Base-by-base conservation (phyloP, 2,329 filamentous ascomycete genomes). In the Plenodomus lindquistii region DNA sequence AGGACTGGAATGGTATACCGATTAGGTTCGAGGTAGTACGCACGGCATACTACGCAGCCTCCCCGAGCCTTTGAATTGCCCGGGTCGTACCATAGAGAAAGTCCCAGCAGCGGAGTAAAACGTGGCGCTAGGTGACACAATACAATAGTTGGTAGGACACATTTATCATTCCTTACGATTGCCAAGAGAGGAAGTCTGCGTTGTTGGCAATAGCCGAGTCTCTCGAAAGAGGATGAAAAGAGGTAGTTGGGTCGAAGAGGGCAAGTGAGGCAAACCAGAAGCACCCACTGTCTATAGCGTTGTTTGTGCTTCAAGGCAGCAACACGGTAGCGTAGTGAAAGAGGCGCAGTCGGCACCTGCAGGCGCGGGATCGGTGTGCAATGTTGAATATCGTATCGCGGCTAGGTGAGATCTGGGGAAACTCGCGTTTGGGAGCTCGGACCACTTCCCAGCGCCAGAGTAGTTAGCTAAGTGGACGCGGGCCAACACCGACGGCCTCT, bases 1-100 rank as follows among this genome's bases (percentile, higher is more conserved):
- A 52, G 38, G 47, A 44, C 55, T 62, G 62, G 61, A 67, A 65
- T 65, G 61, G 54, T 42, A 49, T 56, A 42, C 46, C 60, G 54
- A 44, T 56, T 57, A 50, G 53, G 54, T 44, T 44, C 41, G 42
- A 51, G 50, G 54, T 56, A 42, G 55, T 42, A 67, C 57, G 48
- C 55, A 41, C 51, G 54, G 54, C 43, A 50, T 42, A 46, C 46
- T 37, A 43, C 47, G 49, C 44, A n/a, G 29, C 42, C 57, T 60
- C 45, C 53, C 57, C 50, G 51, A 37, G 43, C 16, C 46, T 29
- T 44, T 44, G 44, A 43, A 50, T 57, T 37, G 20, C 34, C 17
- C 44, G 47, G 29, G 22, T 37, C 35, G 27, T n/a, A 9, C 37
- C 27, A 46, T 44, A 55, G 43, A 52, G 48, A 50, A 49, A 42